Base-by-base conservation (phyloP, 306 rosid genomes). In the Pterocarpus macrocarpus region DNA sequence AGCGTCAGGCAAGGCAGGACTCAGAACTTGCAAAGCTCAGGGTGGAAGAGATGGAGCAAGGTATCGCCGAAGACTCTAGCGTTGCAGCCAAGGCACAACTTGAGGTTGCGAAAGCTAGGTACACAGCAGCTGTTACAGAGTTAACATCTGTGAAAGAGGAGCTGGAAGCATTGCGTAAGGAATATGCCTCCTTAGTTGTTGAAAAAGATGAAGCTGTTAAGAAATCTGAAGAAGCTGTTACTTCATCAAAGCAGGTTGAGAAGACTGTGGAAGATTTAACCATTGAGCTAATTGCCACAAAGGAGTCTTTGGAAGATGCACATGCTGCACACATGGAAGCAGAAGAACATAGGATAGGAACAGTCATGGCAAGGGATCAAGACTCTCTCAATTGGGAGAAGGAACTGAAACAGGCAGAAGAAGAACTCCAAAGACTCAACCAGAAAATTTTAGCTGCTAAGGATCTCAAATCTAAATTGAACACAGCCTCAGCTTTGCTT, bases 11-110 rank as follows among this genome's bases (percentile, higher is more conserved):
- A 76, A 96, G 87, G 73, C 99, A 96, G 80, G 99, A 96, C 85
- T 90, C 98, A 0, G 98, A 96, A 69, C 99, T 96, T 53, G 97
- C 97, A 38, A 92, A 88, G 88, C 97, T 96, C 44, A 90, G 99
- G 83, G 99, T 96, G 71, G 97, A 96, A 84, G 99, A 96, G 86
- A 90, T 96, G 97, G 99, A 96, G 86, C 98, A 96, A 71, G 99
- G 99, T 9, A 94, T 96, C 52, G 95, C 97, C 16, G 97, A 94
- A 28, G 98, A 94, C 77, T 86, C 97, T 7, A 96, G 99, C 32
- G 91, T 93, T 16, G 99, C 99, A 39, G 94, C 94, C 83, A 92
- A 91, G 92, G 98, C 97, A 2, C 99, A 96, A 78, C 98, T 96
- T 17, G 97, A 96, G 89, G 98, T 96, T 33, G 99, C 99, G 8